Evolutionary conservation across 495 filamentous ascomycete genomes (phyloP).

Genomic region (Hypoxylon cercidicola): DNA sequence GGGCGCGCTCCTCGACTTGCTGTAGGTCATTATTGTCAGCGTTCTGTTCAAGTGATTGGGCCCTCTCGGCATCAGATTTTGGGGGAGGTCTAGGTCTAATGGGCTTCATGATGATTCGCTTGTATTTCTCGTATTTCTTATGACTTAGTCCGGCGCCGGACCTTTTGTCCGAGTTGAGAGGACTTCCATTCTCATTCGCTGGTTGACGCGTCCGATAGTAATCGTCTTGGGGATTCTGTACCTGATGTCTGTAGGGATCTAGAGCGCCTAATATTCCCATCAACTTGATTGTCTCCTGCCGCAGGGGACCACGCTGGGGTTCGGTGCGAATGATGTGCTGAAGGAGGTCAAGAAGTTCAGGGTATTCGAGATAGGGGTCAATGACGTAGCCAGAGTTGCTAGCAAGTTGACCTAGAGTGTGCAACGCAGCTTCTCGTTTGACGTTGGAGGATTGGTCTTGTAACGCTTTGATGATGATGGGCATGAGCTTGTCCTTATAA

Average conservation of each 20-base stretch:
- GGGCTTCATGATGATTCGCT: slow-evolving; percentile 2
- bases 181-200: slow-evolving; percentile 28
- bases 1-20: slow-evolving; percentile 70
- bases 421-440: slow-evolving; percentile 90
- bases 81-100: neutral
- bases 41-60: slow-evolving; percentile 10
- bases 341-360: slow-evolving; percentile 88
- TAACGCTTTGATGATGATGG: slow-evolving; percentile 88
- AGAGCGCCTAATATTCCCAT: slow-evolving; percentile 96
- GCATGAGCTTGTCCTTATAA: slow-evolving; percentile 91
- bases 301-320: slow-evolving; percentile 76
- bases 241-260: slow-evolving; percentile 95
- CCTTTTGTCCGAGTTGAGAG: slow-evolving; percentile 17
- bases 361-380: slow-evolving; percentile 93
- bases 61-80: neutral
- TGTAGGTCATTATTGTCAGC: slow-evolving; percentile 37
- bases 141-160: slow-evolving; percentile 2
- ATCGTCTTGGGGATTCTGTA: slow-evolving; percentile 45
- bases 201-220: slow-evolving; percentile 6
- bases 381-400: slow-evolving; percentile 98
- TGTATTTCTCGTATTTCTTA: slow-evolving; percentile 3
- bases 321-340: slow-evolving; percentile 95
- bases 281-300: slow-evolving; percentile 94
- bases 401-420: slow-evolving; percentile 89
- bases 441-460: slow-evolving; percentile 89